Evolutionary conservation across 225 moss, liverwort and hornwort genomes (phyloP).

Genomic region (Sphagnum contortum): DNA sequence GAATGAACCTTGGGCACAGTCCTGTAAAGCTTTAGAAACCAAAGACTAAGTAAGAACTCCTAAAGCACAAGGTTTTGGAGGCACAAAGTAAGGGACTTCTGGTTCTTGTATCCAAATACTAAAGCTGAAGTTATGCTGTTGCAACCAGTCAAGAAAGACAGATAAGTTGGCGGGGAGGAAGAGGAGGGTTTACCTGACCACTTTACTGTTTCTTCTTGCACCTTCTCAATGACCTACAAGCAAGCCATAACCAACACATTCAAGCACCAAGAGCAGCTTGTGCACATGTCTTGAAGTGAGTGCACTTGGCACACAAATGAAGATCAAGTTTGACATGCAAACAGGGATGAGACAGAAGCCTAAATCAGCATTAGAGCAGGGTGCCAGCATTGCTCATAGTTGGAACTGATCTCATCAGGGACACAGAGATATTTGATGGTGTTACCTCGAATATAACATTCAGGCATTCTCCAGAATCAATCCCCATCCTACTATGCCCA

Average conservation of each 20-base stretch:
- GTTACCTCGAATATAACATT: slow-evolving; percentile 93
- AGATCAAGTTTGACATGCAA: too few relatives aligned
- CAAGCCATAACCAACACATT: slow-evolving; percentile 1
- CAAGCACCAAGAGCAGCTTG: background rate
- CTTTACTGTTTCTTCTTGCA: slow-evolving; percentile 86
- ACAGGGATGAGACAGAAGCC: background rate
- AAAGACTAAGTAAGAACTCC: background rate
- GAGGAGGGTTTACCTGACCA: slow-evolving; percentile 44
- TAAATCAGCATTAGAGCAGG: background rate
- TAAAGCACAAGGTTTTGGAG: background rate
- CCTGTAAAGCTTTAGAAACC: background rate
- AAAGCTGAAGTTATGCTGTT: too few relatives aligned
- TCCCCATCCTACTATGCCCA: slow-evolving; percentile 73
- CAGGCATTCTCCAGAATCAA: slow-evolving; percentile 95
- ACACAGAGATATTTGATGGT: slow-evolving; percentile 91
- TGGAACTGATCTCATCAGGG: slow-evolving; percentile 63
- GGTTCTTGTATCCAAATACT: too few relatives aligned
- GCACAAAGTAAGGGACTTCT: background rate
- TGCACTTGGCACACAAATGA: too few relatives aligned
- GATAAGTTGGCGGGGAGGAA: too few relatives aligned
- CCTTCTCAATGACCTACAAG: slow-evolving; percentile 82
- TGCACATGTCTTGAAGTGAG: too few relatives aligned
- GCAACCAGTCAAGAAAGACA: too few relatives aligned
- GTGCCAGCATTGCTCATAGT: too few relatives aligned
- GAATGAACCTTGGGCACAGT: background rate